These are phyloP conservation scores for Bruguiera gymnorhiza DNA, from an alignment of 345 rosid genomes.

Conservation along the genomic window DNA sequence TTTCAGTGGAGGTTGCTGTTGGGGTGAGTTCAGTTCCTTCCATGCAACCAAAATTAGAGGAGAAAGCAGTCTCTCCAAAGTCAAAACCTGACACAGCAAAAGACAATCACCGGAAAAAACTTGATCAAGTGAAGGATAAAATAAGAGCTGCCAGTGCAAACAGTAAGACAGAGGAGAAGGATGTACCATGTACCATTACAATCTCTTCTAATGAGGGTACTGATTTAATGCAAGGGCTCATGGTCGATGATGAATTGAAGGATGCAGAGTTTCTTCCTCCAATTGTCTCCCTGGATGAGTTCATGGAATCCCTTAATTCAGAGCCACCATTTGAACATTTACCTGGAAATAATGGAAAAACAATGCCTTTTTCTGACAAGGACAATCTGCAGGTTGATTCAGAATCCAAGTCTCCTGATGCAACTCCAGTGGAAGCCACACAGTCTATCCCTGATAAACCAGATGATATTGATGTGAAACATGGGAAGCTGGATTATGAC, in stretches of 20 bases:
- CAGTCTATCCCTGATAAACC: conserved; percentile 31
- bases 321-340: conserved; percentile 84
- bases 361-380: conserved; percentile 33
- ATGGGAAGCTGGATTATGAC: conserved; percentile 18
- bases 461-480: conserved; percentile 21
- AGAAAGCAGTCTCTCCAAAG: conserved; percentile 17
- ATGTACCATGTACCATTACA: conserved; percentile 38
- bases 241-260: conserved; percentile 79
- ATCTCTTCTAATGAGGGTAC: conserved; percentile 56
- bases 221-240: conserved; percentile 54
- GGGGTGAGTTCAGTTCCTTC: conserved; percentile 37
- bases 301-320: conserved; percentile 83
- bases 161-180: conserved; percentile 30
- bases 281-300: conserved; percentile 83
- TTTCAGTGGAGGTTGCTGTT: conserved; percentile 58
- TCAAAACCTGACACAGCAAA: conserved; percentile 29
- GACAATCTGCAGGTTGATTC: conserved; percentile 34
- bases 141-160: conserved; percentile 30
- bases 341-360: conserved; percentile 39
- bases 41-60: conserved; percentile 30
- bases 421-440: conserved; percentile 25
- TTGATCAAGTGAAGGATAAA: conserved; percentile 33
- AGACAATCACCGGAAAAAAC: conserved; percentile 21
- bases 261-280: conserved; percentile 83
- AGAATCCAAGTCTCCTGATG: conserved; percentile 39